Percentiles rank a stretch among this genome's conserved stretches.
These are phyloP conservation scores for Calophaca sinica DNA, from an alignment of 306 rosid genomes.

Conservation along the genomic window DNA sequence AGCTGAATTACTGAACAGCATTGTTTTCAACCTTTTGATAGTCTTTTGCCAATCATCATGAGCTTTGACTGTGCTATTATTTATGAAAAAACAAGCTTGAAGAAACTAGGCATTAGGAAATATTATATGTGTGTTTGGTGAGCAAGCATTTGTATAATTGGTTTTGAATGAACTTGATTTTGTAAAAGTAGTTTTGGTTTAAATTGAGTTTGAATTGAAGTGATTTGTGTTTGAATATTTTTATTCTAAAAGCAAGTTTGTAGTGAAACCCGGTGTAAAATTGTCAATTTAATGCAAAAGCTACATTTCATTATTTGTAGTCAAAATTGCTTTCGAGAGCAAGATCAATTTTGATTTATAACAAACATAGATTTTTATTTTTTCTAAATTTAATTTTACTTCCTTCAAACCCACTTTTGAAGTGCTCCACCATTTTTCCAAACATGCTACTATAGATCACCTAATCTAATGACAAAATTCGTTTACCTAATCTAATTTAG, in stretches of 20 bases:
- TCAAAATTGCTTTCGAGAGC: not conserved
- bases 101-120: not conserved
- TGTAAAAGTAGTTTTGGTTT: not conserved
- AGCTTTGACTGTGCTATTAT: not conserved
- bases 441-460: not conserved
- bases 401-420: not conserved
- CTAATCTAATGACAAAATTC: not conserved
- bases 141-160: not conserved
- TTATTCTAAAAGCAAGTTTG: not conserved
- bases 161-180: not conserved
- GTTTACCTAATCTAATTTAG: too few relatives aligned
- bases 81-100: not conserved
- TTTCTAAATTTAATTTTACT: not conserved
- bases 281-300: not conserved
- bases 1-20: not conserved
- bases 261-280: not conserved
- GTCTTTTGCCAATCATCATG: too few relatives aligned
- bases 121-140: not conserved
- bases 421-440: not conserved
- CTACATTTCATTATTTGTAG: not conserved
- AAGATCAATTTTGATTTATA: not conserved
- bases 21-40: too few relatives aligned
- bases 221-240: not conserved
- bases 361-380: not conserved
- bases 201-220: not conserved